Evolutionary conservation across 495 filamentous ascomycete genomes (phyloP).

Genomic region (Penicillium samsonianum): DNA sequence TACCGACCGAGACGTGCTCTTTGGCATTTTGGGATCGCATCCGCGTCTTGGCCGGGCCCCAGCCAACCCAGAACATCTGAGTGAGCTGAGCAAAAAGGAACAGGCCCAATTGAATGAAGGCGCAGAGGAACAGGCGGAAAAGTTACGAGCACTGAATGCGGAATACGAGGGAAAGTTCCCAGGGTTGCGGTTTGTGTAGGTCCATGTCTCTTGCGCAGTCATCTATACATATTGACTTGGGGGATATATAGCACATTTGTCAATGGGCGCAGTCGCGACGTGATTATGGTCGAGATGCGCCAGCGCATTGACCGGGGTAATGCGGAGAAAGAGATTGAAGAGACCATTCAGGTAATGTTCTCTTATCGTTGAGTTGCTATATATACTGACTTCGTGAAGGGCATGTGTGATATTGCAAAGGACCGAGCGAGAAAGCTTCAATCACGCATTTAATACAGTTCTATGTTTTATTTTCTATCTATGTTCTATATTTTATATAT

Average conservation of each 20-base stretch:
- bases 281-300: constrained; percentile 85
- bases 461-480: too few relatives aligned
- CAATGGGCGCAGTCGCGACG: constrained; percentile 70
- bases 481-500: not conserved
- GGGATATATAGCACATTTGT: constrained; percentile 70
- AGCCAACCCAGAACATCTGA: constrained; percentile 61
- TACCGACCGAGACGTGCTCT: constrained; percentile 55
- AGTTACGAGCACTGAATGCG: constrained; percentile 59
- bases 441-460: constrained; percentile 22
- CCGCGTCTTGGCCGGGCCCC: constrained; percentile 74
- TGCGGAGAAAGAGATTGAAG: constrained; percentile 64
- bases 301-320: constrained; percentile 70
- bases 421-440: constrained; percentile 59
- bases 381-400: constrained; percentile 42
- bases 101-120: constrained; percentile 69
- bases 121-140: constrained; percentile 54
- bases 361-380: not conserved
- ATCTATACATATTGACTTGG: constrained; percentile 13
- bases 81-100: constrained; percentile 73
- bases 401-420: constrained; percentile 72
- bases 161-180: constrained; percentile 84
- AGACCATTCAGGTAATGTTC: constrained; percentile 68
- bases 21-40: constrained; percentile 80
- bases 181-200: constrained; percentile 82
- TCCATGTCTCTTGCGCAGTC: constrained; percentile 9